Conservation (phyloP, 805 yeast species). For the Candida sanyiensis region DNA sequence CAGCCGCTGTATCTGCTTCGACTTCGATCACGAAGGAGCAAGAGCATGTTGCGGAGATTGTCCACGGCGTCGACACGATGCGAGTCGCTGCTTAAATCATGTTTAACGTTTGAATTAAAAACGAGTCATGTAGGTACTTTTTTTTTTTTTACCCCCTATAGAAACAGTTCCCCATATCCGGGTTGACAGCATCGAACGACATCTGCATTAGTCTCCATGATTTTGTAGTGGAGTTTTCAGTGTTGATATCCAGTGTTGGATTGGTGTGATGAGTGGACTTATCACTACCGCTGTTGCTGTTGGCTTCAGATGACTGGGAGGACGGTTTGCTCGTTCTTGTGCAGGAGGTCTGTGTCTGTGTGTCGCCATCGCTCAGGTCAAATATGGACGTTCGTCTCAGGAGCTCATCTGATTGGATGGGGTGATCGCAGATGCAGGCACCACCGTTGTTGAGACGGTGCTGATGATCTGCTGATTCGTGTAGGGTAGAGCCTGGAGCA, state of each 20-base stretch:
- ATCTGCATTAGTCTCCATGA: conserved; percentile 2
- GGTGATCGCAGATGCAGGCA: no score
- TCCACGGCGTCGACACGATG: conserved; percentile 5
- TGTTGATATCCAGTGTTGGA: not conserved
- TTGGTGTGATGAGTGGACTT: no score
- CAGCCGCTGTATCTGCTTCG: not conserved
- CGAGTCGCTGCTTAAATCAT: conserved; percentile 3
- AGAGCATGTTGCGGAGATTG: conserved; percentile 4
- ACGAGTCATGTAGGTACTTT: not conserved
- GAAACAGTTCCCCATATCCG: not conserved
- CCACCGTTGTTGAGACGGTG: no score
- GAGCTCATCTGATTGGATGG: no score
- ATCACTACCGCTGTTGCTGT: no score
- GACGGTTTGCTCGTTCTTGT: no score
- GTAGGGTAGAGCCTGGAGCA: no score
- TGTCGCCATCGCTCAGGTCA: no score
- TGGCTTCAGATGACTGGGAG: no score
- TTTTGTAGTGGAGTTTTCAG: not conserved
- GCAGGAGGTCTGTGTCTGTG: no score
- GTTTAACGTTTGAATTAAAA: not conserved
- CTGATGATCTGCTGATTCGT: no score
- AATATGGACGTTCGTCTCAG: no score
- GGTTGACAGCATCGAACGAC: conserved; percentile 1
- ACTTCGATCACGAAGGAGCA: not conserved
- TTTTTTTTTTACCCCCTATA: not conserved